These are phyloP conservation scores for Juglanconis juglandina DNA, from an alignment of 2,329 filamentous ascomycete genomes.

Conservation along the genomic window DNA sequence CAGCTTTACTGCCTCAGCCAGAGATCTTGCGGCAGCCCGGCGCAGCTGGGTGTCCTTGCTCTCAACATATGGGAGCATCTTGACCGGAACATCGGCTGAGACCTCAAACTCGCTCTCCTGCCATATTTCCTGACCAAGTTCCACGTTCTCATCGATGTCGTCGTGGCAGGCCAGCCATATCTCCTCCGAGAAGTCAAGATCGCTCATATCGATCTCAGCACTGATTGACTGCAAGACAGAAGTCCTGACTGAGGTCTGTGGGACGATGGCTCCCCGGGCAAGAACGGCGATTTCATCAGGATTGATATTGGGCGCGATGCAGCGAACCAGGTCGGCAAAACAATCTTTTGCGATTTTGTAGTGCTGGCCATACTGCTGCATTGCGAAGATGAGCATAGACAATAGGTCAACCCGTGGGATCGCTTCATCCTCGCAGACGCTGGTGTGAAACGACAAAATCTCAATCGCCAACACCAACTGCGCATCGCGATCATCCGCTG, in stretches of 20 bases:
- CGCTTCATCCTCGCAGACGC: conserved; percentile 68
- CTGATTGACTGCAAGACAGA: conserved; percentile 87
- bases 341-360: conserved; percentile 95
- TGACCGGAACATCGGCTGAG: conserved; percentile 59
- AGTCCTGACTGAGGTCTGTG: conserved; percentile 75
- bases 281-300: conserved; percentile 70
- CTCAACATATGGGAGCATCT: conserved; percentile 74
- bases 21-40: conserved; percentile 74
- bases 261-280: conserved; percentile 74
- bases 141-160: conserved; percentile 80
- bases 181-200: conserved; percentile 80
- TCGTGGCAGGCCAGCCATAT: conserved; percentile 94
- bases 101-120: conserved; percentile 83
- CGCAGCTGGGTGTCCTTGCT: conserved; percentile 78
- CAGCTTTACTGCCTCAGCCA: conserved; percentile 68
- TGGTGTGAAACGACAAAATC: conserved; percentile 83
- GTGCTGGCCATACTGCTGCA: conserved; percentile 88
- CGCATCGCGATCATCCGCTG: conserved; percentile 77
- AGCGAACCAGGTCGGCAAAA: conserved; percentile 79
- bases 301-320: conserved; percentile 77
- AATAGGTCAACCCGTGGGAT: conserved; percentile 76
- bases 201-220: conserved; percentile 86
- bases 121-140: conserved; percentile 86
- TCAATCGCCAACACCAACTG: conserved; percentile 88
- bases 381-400: conserved; percentile 68